phyloP scores from a whole-genome alignment of 2,329 filamentous ascomycete species.

The Dactylellina parvicollis region DNA sequence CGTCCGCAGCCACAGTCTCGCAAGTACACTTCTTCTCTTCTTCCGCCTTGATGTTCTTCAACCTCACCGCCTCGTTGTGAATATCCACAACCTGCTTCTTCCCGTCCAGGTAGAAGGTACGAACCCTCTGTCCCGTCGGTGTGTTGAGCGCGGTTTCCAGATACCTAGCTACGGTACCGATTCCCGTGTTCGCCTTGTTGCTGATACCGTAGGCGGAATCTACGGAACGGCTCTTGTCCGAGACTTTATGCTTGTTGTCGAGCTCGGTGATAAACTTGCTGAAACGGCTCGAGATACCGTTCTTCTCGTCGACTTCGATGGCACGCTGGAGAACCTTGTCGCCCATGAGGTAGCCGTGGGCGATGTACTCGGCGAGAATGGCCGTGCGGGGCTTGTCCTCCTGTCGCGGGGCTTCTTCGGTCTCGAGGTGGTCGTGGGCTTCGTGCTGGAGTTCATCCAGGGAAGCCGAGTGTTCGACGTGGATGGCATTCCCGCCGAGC shows the following conservation, averaged over 20 bases:
- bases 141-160: conserved; percentile 92
- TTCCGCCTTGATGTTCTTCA: conserved; percentile 73
- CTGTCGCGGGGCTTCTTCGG: conserved; percentile 75
- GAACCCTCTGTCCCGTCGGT: conserved; percentile 86
- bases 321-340: conserved; percentile 64
- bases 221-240: conserved; percentile 82
- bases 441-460: conserved; percentile 69
- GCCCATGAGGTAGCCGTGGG: conserved; percentile 88
- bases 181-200: conserved; percentile 69
- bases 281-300: conserved; percentile 85
- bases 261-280: conserved; percentile 71
- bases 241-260: conserved; percentile 86
- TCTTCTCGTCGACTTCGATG: conserved; percentile 87
- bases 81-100: conserved; percentile 93
- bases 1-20: conserved; percentile 18
- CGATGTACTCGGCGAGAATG: conserved; percentile 95
- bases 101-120: conserved; percentile 84
- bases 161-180: conserved; percentile 75
- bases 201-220: conserved; percentile 86
- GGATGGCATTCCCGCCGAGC: conserved; percentile 78
- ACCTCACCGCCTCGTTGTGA: conserved; percentile 85
- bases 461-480: conserved; percentile 78
- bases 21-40: conserved; percentile 35
- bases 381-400: conserved; percentile 96
- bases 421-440: conserved; percentile 67